Percentiles rank a stretch among this genome's conserved stretches.
Evolutionary conservation across 805 yeast genomes (phyloP).

Genomic region (Kluyveromyces nonfermentans): DNA sequence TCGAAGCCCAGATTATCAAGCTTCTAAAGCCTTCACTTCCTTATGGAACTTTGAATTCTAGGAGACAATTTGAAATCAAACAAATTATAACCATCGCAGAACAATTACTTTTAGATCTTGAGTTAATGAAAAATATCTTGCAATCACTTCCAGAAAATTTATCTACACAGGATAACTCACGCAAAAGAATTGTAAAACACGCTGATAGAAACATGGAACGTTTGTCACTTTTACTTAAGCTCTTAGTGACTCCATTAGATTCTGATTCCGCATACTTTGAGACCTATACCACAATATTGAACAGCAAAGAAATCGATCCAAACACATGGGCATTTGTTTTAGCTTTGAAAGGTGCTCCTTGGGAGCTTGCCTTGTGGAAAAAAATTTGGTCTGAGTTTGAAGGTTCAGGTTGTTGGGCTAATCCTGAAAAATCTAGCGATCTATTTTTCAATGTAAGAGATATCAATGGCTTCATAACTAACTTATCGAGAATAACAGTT

Average conservation of each 20-base stretch:
- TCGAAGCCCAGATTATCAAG: conserved; percentile 46
- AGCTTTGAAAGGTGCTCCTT: conserved; percentile 21
- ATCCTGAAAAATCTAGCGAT: background rate
- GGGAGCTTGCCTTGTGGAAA: conserved; percentile 27
- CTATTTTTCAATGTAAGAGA: conserved; percentile 2
- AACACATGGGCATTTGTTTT: conserved; percentile 23
- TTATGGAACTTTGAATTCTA: conserved; percentile 27
- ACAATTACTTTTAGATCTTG: conserved; percentile 69
- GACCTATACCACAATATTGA: conserved; percentile 25
- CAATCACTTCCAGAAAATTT: conserved; percentile 14
- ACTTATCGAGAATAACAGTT: conserved; percentile 19
- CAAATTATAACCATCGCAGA: conserved; percentile 47
- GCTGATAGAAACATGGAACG: conserved; percentile 16
- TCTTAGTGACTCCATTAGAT: conserved; percentile 24
- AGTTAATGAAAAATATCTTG: conserved; percentile 49
- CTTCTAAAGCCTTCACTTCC: conserved; percentile 58
- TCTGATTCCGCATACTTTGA: conserved; percentile 40
- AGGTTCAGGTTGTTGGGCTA: conserved; percentile 4
- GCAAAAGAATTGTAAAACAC: conserved; percentile 22
- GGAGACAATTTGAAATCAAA: conserved; percentile 13
- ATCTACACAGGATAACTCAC: conserved; percentile 14
- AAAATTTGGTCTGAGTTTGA: conserved; percentile 18
- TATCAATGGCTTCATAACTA: conserved; percentile 12
- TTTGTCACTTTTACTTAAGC: conserved; percentile 16
- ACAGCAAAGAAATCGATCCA: conserved; percentile 18